Conservation (phyloP, 192 early-diverging fungal species). For the Podochytrium sp. region DNA sequence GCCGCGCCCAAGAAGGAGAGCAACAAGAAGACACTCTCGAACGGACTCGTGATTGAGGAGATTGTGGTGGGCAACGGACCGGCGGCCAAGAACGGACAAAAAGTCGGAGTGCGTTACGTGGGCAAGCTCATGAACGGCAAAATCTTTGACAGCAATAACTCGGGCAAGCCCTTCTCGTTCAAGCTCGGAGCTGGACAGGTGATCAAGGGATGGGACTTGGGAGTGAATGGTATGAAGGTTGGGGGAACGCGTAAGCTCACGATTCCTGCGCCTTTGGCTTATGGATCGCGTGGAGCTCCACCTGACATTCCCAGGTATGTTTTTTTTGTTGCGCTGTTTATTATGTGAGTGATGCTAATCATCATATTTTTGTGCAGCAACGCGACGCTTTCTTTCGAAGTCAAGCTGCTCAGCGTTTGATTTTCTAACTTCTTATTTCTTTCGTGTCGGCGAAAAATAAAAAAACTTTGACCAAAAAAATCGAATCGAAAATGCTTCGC, state of each 20-base stretch:
- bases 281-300: constrained; percentile 81
- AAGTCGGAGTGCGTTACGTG: constrained; percentile 86
- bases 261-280: constrained; percentile 80
- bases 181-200: constrained; percentile 84
- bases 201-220: constrained; percentile 96
- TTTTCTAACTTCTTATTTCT: neutral
- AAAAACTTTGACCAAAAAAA: too few species aligned
- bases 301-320: constrained; percentile 56
- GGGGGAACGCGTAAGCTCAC: constrained; percentile 91
- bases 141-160: constrained; percentile 94
- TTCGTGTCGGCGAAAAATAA: too few species aligned
- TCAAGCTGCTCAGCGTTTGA: constrained; percentile 72
- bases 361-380: constrained; percentile 41
- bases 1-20: constrained; percentile 39
- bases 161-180: constrained; percentile 84
- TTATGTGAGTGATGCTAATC: neutral
- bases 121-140: constrained; percentile 91
- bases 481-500: too few species aligned
- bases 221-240: constrained; percentile 82
- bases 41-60: constrained; percentile 82
- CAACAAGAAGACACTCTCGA: constrained; percentile 46
- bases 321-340: constrained; percentile 2
- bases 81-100: constrained; percentile 68
- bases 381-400: constrained; percentile 88
- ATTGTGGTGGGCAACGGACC: constrained; percentile 66